A percentile compares a stretch with the other conserved stretches of the same genome.
Evolutionary conservation across 305 asterid genomes (phyloP).

Genomic region (Caryopteris hybrid): DNA sequence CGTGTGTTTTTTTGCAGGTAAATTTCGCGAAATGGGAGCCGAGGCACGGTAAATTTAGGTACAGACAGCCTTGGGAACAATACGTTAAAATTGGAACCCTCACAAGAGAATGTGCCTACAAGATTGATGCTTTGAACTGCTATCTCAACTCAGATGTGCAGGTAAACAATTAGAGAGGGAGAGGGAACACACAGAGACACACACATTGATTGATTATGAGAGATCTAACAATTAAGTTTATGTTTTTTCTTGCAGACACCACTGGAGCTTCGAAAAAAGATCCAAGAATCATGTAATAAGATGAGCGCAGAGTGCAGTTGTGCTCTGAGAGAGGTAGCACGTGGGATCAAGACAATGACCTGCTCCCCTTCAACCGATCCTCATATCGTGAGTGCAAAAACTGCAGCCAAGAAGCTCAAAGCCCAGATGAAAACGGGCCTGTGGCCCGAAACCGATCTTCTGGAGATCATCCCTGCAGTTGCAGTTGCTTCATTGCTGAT

Average conservation of each 20-base stretch:
- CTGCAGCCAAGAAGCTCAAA: slow-evolving; percentile 27
- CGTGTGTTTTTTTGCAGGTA: slow-evolving; percentile 28
- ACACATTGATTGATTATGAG: no score
- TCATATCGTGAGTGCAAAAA: slow-evolving; percentile 28
- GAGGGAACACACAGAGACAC: no score
- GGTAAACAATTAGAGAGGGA: slow-evolving; percentile 23
- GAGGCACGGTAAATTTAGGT: slow-evolving; percentile 52
- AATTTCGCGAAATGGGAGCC: slow-evolving; percentile 77
- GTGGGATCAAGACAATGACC: slow-evolving; percentile 44
- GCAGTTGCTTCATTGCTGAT: slow-evolving; percentile 44
- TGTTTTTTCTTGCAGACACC: slow-evolving; percentile 28
- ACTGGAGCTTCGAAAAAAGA: slow-evolving; percentile 18
- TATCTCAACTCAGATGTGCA: slow-evolving; percentile 33
- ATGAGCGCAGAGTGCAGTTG: slow-evolving; percentile 43
- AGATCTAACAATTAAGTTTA: no score
- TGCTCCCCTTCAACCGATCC: slow-evolving; percentile 25
- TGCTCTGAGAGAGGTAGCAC: slow-evolving; percentile 44
- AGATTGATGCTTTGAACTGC: slow-evolving; percentile 41
- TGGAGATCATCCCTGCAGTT: slow-evolving; percentile 24
- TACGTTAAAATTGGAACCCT: slow-evolving; percentile 51
- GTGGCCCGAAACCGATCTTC: slow-evolving; percentile 20
- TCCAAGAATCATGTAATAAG: slow-evolving; percentile 36
- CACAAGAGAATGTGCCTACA: slow-evolving; percentile 53
- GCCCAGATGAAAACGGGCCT: slow-evolving; percentile 9
- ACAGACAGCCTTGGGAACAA: slow-evolving; percentile 57